Conservation (phyloP, 2,329 filamentous ascomycete genomes). For the Exophiala lecanii-corni region DNA sequence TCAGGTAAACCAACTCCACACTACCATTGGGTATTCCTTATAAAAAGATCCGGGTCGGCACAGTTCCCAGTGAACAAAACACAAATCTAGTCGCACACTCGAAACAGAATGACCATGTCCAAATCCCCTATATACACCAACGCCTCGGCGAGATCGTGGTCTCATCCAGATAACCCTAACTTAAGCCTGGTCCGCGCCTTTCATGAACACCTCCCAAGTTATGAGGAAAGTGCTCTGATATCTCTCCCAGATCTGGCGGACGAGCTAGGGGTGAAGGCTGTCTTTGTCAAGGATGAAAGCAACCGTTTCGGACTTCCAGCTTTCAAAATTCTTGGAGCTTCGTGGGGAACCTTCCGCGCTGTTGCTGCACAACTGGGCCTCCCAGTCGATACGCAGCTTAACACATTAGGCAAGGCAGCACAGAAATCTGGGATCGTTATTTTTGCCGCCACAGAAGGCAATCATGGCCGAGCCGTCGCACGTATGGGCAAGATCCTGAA, state of each 20-base stretch:
- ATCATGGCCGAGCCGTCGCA: constrained; percentile 70
- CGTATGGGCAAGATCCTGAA: constrained; percentile 60
- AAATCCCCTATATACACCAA: constrained; percentile 9
- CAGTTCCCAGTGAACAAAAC: too few relatives aligned
- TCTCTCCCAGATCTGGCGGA: constrained; percentile 51
- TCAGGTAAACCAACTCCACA: too few relatives aligned
- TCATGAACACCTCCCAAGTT: constrained; percentile 56
- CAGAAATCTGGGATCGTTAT: constrained; percentile 39
- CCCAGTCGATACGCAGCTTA: constrained; percentile 39
- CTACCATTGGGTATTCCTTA: too few relatives aligned
- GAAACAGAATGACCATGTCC: not conserved
- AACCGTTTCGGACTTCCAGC: constrained; percentile 63
- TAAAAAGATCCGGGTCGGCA: too few relatives aligned
- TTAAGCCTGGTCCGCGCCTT: constrained; percentile 37
- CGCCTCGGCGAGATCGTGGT: constrained; percentile 12
- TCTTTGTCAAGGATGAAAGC: constrained; percentile 69
- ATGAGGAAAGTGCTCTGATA: constrained; percentile 52
- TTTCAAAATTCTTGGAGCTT: constrained; percentile 78
- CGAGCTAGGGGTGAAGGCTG: constrained; percentile 52
- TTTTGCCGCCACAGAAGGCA: constrained; percentile 68
- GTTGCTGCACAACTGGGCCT: constrained; percentile 44
- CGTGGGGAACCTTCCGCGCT: constrained; percentile 64
- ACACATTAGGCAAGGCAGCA: constrained; percentile 38
- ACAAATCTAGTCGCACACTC: too few relatives aligned
- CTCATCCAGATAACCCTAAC: constrained; percentile 8